phyloP scores from a whole-genome alignment of 148 eudicot genomes.

The Simmondsia chinensis region DNA sequence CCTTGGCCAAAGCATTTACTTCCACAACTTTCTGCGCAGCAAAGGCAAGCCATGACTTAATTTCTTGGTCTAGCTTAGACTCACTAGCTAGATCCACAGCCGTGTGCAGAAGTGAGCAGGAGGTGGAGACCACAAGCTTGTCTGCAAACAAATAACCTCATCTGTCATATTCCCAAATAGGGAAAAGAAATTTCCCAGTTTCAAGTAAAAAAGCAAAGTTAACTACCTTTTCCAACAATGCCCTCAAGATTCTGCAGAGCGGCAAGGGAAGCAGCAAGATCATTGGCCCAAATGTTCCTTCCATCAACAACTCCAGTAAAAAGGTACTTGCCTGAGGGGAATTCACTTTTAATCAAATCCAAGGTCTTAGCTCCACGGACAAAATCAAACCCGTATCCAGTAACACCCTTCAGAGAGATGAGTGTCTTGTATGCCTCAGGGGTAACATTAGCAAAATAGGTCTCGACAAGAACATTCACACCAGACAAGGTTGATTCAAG shows the following conservation, averaged over 20 bases:
- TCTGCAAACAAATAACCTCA: conserved; percentile 28
- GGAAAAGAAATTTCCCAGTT: not conserved
- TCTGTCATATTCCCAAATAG: not conserved
- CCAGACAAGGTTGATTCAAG: conserved; percentile 71
- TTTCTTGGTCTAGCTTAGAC: conserved; percentile 77
- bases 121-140: conserved; percentile 94
- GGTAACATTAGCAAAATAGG: conserved; percentile 85
- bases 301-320: conserved; percentile 97
- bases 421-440: conserved; percentile 76
- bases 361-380: conserved; percentile 75
- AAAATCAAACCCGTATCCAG: conserved; percentile 79
- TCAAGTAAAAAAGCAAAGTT: not conserved
- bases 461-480: conserved; percentile 59
- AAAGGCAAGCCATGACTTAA: conserved; percentile 95
- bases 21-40: conserved; percentile 90
- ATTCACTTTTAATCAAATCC: conserved; percentile 65
- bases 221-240: conserved; percentile 68
- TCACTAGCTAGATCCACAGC: conserved; percentile 88
- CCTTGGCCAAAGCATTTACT: conserved; percentile 93
- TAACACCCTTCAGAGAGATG: conserved; percentile 54
- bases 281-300: conserved; percentile 96
- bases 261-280: conserved; percentile 60
- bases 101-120: conserved; percentile 95
- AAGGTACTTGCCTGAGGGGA: conserved; percentile 82
- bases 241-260: conserved; percentile 57